Base-by-base conservation (phyloP, 2,329 filamentous ascomycete genomes). In the Fusarium zealandicum region DNA sequence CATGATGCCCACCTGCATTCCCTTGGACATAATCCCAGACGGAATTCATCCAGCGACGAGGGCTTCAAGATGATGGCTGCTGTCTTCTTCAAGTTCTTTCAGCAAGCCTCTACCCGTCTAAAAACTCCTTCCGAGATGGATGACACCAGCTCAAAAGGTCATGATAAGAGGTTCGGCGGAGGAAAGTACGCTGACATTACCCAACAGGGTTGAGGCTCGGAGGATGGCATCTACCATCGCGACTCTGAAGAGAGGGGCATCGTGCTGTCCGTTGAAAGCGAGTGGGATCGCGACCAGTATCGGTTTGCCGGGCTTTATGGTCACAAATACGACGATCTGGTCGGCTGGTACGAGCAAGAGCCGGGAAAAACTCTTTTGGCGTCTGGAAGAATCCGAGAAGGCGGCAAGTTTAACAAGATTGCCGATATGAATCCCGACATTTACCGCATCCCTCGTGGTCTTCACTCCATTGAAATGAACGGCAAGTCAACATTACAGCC, bases 201-300 rank as follows among this genome's bases (percentile, higher is more conserved):
- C 3, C 70, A 73, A 38, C 44, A 35, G 5, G 69, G 70, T 10
- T 64, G 55, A 25, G 70, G 71, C 11, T 16, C 56, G 11, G 62
- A 72, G 10, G 69, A 73, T 48, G 66, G 67, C 7, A 64, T 58
- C 1, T 74, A 73, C 43, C 18, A 51, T 11, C 71, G 73, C 48
- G 45, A 54, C 5, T 51, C 45, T 38, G 9, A 59, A 18, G 44
- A 38, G 6, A 62, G 38, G 44, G 58, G 59, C 17, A 55, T 57
- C 18, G 36, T 64, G 10, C 32, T 56, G 10, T 59, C 54, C 3
- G 39, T 69, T 3, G 44, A 55, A 0, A 65, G 61, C 37, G 56
- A 54, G 0, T 69, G 45, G 17, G 65, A 70, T 30, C 48, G 63
- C 7, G 48, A 64, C 22, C 67, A 67, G 44, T 67, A 59, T 55